Conservation (phyloP, 2,329 filamentous ascomycete species). For the Zasmidium cellare region DNA sequence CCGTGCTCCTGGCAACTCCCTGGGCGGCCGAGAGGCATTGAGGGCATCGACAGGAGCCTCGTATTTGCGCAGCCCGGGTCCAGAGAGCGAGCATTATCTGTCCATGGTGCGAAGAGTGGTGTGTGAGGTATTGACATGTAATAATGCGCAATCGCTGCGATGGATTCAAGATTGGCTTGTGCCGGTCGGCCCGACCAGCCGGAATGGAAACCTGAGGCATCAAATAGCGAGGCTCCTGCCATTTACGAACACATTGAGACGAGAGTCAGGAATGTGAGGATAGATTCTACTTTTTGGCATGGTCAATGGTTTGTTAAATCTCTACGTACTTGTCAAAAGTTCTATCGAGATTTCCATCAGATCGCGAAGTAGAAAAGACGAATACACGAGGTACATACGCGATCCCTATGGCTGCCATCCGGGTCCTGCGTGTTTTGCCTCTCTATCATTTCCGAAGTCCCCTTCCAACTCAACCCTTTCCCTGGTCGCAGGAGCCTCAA, state of each 20-base stretch:
- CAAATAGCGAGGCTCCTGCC: no score
- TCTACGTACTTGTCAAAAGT: no score
- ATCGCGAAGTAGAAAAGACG: no score
- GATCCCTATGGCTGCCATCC: no score
- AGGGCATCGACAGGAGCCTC: constrained; percentile 62
- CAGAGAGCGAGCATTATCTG: constrained; percentile 65
- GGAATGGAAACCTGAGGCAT: no score
- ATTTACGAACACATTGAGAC: no score
- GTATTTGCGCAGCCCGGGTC: constrained; percentile 65
- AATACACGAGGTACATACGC: no score
- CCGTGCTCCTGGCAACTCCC: constrained; percentile 54
- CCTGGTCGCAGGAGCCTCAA: neutral
- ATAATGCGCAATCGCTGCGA: neutral
- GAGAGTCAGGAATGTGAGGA: no score
- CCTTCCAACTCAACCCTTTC: neutral
- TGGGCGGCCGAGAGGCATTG: constrained; percentile 54
- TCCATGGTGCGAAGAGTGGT: neutral
- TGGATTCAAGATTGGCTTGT: neutral
- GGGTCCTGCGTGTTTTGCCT: no score
- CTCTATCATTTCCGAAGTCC: neutral
- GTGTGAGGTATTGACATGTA: neutral
- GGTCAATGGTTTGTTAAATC: no score
- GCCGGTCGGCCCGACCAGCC: neutral
- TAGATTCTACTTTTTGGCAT: no score
- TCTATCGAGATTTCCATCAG: no score